Base-by-base conservation (phyloP, 768 basidiomycete genomes). In the Agaricus bisporus region DNA sequence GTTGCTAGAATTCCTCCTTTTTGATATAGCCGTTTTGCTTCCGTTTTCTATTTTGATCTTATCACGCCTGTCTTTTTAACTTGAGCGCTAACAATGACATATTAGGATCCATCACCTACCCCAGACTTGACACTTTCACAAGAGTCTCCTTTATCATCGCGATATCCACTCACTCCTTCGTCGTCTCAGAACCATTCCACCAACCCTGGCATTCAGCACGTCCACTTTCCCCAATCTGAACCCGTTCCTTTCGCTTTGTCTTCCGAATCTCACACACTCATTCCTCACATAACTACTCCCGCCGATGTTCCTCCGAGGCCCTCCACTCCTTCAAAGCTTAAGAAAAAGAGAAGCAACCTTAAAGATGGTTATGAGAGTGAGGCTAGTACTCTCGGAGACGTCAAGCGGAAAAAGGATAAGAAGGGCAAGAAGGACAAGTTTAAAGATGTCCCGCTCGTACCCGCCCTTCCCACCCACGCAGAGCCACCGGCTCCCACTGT, bases 301-400 rank as follows among this genome's bases (percentile, higher is more conserved):
- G 17, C 26, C 20, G 26, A 20, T 4, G 38, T 28, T 10, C 63
- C 62, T 0, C 41, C 60, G 18, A 58, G 62, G 15, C 66, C 70
- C 26, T 49, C 65, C 18, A 66, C 68, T 11, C 67, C 66, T 2
- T 56, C 48, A 11, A 79, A 76, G 55, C 59, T 75, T 38, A 74
- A 67, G 62, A 79, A 77, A 64, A 70, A 75, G 54, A 61, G 65
- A 41, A 47, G 52, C 15, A 60, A 39, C 9, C 62, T 58, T 8
- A 66, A 58, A 17, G 77, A 76, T 59, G 79, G 77, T 2, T 75
- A 80, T 58, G 79, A 81, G 43, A 78, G 76, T 56, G 79, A 81
- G 55, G 77, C 73, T 4, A 78, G 74, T 1, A 77, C 79, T 59
- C 56, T 77, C 36, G 79, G 77, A 48, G 79, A 80, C 41, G 61